phyloP scores from a whole-genome alignment of 768 basidiomycete genomes.

The Leccinum rimulosum region DNA sequence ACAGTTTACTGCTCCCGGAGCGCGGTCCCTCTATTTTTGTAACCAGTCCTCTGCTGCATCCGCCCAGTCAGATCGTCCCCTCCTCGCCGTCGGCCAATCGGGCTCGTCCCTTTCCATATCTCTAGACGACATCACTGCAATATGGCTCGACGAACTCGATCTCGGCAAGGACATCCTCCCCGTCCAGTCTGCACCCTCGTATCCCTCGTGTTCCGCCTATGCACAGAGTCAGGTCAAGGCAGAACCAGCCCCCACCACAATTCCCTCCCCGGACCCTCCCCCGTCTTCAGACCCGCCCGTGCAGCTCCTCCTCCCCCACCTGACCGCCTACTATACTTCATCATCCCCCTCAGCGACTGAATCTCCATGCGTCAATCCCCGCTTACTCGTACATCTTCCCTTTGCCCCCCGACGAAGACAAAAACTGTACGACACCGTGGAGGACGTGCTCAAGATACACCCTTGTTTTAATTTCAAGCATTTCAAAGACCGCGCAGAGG shows the following conservation, averaged over 20 bases:
- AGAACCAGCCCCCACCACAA: conserved; percentile 30
- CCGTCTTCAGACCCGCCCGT: conserved; percentile 20
- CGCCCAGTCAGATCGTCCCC: conserved; percentile 24
- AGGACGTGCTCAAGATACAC: conserved; percentile 44
- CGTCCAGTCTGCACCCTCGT: conserved; percentile 15
- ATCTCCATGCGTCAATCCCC: conserved; percentile 35
- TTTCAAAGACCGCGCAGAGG: conserved; percentile 43
- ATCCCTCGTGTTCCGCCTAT: conserved; percentile 16
- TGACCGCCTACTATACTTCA: conserved; percentile 20
- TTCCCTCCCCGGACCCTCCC: conserved; percentile 22
- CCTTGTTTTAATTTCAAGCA: conserved; percentile 51
- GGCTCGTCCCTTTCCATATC: conserved; percentile 52
- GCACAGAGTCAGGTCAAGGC: conserved; percentile 30
- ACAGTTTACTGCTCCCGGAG: conserved; percentile 39
- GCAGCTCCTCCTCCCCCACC: conserved; percentile 21
- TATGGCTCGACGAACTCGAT: conserved; percentile 61
- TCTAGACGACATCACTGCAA: conserved; percentile 53
- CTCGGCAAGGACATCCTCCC: conserved; percentile 28
- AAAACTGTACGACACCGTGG: conserved; percentile 38
- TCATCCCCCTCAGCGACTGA: conserved; percentile 25
- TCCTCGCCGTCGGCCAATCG: conserved; percentile 38
- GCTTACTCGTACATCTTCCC: conserved; percentile 41
- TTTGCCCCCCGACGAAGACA: conserved; percentile 36
- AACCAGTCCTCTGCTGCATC: conserved; percentile 15
- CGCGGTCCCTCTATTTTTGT: conserved; percentile 22